phyloP scores from a whole-genome alignment of 805 yeast genomes.

The Kuraishia piskuri region DNA sequence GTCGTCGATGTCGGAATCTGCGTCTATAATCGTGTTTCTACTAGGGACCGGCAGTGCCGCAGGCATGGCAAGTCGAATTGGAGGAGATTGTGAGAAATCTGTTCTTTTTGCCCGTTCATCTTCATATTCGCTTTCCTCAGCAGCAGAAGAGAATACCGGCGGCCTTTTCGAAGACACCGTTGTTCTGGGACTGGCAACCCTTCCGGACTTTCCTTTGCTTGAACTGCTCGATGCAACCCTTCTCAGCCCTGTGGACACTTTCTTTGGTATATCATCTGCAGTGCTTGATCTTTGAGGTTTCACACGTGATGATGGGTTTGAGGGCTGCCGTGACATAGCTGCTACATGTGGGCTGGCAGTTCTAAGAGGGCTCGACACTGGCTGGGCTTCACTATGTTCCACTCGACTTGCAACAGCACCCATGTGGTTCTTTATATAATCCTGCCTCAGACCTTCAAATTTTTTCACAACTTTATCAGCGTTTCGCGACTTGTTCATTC shows the following conservation, averaged over 20 bases:
- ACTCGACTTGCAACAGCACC: not conserved
- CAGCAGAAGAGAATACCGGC: not conserved
- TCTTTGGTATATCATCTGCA: not conserved
- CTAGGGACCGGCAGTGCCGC: not conserved
- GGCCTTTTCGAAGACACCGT: not conserved
- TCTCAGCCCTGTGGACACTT: not conserved
- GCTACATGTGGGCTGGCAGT: not conserved
- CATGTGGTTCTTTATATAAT: not conserved
- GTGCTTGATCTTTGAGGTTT: not conserved
- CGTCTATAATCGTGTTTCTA: not conserved
- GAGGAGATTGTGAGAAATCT: not conserved
- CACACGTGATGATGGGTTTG: not conserved
- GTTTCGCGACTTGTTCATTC: slow-evolving; percentile 23
- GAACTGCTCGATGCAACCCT: not conserved
- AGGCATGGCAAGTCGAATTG: not conserved
- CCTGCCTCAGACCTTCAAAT: not conserved
- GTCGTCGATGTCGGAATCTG: not conserved
- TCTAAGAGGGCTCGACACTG: not conserved
- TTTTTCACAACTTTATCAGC: slow-evolving; percentile 11
- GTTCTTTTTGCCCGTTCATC: not conserved
- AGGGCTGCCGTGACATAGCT: not conserved
- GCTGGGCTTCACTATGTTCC: not conserved
- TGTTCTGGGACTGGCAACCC: not conserved
- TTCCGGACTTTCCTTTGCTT: not conserved
- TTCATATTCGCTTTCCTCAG: not conserved